Evolutionary conservation across 163 green algal genomes (phyloP).

Genomic region (Scenedesmus sp.): DNA sequence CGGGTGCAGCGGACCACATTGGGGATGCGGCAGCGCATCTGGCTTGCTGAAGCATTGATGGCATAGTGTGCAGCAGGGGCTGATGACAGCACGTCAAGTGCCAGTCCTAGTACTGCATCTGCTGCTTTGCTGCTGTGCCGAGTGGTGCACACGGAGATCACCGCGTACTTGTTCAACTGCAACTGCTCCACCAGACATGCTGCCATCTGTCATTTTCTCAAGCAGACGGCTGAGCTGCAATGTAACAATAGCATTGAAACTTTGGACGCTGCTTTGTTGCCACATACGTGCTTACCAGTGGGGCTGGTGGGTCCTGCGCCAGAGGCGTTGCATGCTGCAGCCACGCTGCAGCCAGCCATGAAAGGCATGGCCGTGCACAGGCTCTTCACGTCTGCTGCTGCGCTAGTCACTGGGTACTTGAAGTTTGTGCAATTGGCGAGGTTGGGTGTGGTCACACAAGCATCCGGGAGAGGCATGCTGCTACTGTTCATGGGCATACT

Average conservation of each 20-base stretch:
- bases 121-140: no score
- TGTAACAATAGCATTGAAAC: not conserved
- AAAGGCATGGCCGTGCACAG: conserved; percentile 46
- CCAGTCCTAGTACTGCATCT: no score
- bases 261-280: not conserved
- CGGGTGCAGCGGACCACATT: not conserved
- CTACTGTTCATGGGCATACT: not conserved
- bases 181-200: no score
- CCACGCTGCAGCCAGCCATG: conserved; percentile 42
- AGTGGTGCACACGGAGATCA: no score
- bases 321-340: not conserved
- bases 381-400: not conserved
- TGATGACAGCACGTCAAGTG: no score
- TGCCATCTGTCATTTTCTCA: no score
- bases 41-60: not conserved
- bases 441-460: not conserved
- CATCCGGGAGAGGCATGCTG: not conserved
- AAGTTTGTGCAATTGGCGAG: conserved; percentile 33
- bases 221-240: no score
- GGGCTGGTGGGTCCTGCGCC: not conserved
- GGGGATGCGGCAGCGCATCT: no score
- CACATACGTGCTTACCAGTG: not conserved
- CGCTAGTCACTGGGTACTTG: not conserved
- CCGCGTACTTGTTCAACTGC: no score
- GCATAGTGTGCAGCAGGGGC: no score